Percentiles rank a stretch among this genome's conserved stretches.
phyloP scores from a whole-genome alignment of 2,329 filamentous ascomycete species.

The Clonostachys chloroleuca region DNA sequence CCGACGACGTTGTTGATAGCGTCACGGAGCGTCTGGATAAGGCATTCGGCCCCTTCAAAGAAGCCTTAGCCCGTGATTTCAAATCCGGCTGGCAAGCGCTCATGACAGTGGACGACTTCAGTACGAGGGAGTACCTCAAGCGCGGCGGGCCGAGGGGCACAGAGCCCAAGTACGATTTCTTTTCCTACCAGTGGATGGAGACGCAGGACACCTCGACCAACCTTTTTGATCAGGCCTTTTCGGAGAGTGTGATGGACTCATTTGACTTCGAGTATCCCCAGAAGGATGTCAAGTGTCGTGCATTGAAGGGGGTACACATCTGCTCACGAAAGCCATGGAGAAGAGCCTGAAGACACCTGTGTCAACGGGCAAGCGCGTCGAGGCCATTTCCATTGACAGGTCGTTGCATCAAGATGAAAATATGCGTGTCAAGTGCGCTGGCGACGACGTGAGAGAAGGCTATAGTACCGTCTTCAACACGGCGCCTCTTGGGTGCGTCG shows the following conservation, averaged over 20 bases:
- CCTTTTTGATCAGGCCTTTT: constrained; percentile 26
- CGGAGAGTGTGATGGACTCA: constrained; percentile 24
- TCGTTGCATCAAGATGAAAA: background rate
- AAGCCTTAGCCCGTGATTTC: constrained; percentile 2
- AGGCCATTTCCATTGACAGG: constrained; percentile 1
- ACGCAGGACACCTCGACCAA: constrained; percentile 14
- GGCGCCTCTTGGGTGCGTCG: constrained; percentile 17
- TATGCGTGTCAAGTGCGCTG: constrained; percentile 2
- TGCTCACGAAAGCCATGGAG: constrained; percentile 18
- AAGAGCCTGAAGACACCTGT: constrained; percentile 8
- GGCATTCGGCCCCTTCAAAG: constrained; percentile 2
- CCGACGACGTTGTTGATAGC: constrained; percentile 6
- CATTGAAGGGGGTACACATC: constrained; percentile 21
- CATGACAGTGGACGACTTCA: constrained; percentile 9
- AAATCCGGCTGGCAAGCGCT: constrained; percentile 2
- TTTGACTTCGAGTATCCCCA: constrained; percentile 17
- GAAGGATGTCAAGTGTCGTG: constrained; percentile 14
- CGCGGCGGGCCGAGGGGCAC: constrained; percentile 3
- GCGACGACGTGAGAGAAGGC: background rate
- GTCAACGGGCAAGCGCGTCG: constrained; percentile 2
- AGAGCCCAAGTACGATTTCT: constrained; percentile 5
- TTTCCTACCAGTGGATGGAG: constrained; percentile 12
- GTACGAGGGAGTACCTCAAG: constrained; percentile 12
- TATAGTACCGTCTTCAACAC: constrained; percentile 24
- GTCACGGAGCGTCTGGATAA: constrained; percentile 1